Base-by-base conservation (phyloP, 148 eudicot genomes). In the Rhododendron williamsianum region DNA sequence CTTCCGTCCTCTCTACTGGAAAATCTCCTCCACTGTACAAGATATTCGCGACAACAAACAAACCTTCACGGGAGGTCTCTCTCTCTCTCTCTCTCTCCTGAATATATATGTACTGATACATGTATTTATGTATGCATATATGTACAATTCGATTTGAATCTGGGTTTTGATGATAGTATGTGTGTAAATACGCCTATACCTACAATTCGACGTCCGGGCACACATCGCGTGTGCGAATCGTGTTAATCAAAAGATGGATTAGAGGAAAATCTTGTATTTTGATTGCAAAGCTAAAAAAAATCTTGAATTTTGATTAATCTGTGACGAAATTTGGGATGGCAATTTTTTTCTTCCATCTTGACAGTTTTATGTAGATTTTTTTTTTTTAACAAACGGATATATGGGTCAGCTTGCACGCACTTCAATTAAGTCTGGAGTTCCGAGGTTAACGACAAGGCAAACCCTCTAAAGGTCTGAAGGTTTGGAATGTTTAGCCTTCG, bases 1-100 rank as follows among this genome's bases (percentile, higher is more conserved):
- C 83, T 90, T 87, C 41, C 92, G 91, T 4, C 94, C 94, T 73
- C 90, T 92, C 84, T 92, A 92, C 91, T 92, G 94, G 94, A 92
- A 92, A 84, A 89, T 92, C 89, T 91, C 92, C 80, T 92, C 92
- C 88, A 91, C 92, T 56, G 56, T 91, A 82, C 94, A 92, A 81
- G 92, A 92, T 45, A 90, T 90, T 84, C 92, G 90, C 4, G 84
- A 87, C 52, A 89, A 92, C 86, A 89, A 91, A 84, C 94, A 89
- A 82, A 92, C 92, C 83, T 91, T 91, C 63, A 69, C 89, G 19
- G 91, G 89, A 89, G 93, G 93, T 90, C 76, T 58, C 69, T 51
- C 65, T 78, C 73, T 78, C 51, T 81, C 23, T 71, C 76, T 27
- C 36, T 71, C 76, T 9, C 16, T 15, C 45, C 45, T 41, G 13